Conservation (phyloP, 495 filamentous ascomycete genomes). For the Talaromyces liani region DNA sequence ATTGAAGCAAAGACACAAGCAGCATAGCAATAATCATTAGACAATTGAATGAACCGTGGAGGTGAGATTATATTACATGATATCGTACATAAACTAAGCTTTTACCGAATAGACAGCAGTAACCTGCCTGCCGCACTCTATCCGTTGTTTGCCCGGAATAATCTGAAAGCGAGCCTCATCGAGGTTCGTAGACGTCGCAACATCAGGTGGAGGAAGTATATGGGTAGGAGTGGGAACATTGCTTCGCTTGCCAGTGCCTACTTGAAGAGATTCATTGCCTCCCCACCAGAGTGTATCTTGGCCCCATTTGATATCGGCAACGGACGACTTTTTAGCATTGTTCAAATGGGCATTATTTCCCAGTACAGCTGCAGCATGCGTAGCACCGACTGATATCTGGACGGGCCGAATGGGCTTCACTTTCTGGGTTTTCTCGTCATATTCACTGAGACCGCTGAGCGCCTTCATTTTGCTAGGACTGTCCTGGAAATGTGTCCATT, state of each 20-base stretch:
- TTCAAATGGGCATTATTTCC: constrained; percentile 62
- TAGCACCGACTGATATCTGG: constrained; percentile 63
- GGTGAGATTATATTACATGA: constrained; percentile 20
- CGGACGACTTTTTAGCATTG: constrained; percentile 35
- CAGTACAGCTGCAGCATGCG: constrained; percentile 74
- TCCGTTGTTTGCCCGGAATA: constrained; percentile 79
- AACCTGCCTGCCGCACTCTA: constrained; percentile 78
- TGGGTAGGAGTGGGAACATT: constrained; percentile 68
- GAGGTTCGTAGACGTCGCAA: constrained; percentile 35
- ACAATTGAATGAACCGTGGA: constrained; percentile 2
- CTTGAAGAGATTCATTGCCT: constrained; percentile 85
- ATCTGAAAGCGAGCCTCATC: constrained; percentile 78
- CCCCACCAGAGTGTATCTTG: constrained; percentile 89
- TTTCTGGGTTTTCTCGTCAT: constrained; percentile 60
- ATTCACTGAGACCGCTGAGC: constrained; percentile 77
- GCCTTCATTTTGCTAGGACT: constrained; percentile 74
- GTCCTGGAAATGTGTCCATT: constrained; percentile 83
- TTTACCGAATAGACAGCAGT: constrained; percentile 67
- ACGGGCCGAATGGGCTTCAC: constrained; percentile 71
- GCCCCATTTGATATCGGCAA: constrained; percentile 58
- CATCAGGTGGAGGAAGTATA: constrained; percentile 63
- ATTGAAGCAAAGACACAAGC: neutral
- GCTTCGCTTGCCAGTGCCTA: constrained; percentile 83
- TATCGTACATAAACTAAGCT: neutral
- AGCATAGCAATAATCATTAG: neutral